phyloP scores from a whole-genome alignment of 2,329 filamentous ascomycete species.

The Penicillium freii region DNA sequence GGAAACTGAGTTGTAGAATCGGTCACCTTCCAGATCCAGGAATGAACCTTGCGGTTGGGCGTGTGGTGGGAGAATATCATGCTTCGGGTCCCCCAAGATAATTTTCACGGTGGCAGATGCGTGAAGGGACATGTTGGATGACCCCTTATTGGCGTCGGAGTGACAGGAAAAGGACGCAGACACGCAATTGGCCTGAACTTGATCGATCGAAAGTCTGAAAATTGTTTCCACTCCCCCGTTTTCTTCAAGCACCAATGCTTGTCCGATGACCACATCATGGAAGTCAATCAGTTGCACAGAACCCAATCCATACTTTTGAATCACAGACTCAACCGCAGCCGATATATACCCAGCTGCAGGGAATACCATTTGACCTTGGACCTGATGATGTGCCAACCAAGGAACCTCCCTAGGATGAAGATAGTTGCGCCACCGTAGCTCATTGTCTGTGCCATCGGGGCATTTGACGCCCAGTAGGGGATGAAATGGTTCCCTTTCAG shows the following conservation, averaged over 20 bases:
- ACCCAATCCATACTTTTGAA: constrained; percentile 12
- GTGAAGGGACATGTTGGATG: constrained; percentile 17
- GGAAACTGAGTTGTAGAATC: constrained; percentile 27
- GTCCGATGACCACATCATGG: constrained; percentile 25
- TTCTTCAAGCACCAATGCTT: constrained; percentile 29
- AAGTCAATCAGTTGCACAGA: constrained; percentile 25
- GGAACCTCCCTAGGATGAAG: constrained; percentile 31
- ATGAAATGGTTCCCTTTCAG: constrained; percentile 17
- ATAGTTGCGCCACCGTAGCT: constrained; percentile 33
- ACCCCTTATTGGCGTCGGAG: constrained; percentile 18
- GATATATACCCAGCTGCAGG: constrained; percentile 32
- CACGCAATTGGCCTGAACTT: background rate
- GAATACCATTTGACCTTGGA: constrained; percentile 34
- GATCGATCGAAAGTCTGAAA: constrained; percentile 20
- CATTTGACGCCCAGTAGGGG: constrained; percentile 20
- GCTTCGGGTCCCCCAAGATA: constrained; percentile 7
- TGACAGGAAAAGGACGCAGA: constrained; percentile 21
- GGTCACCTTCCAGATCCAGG: constrained; percentile 20
- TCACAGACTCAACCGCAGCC: constrained; percentile 28
- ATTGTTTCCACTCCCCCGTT: constrained; percentile 21
- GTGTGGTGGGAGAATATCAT: constrained; percentile 10
- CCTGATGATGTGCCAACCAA: constrained; percentile 36
- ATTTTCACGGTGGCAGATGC: constrained; percentile 15
- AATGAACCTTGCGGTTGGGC: constrained; percentile 1
- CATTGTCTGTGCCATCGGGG: constrained; percentile 17